Evolutionary conservation across 2,329 filamentous ascomycete genomes (phyloP).

Genomic region (Trichoderma atroviride): DNA sequence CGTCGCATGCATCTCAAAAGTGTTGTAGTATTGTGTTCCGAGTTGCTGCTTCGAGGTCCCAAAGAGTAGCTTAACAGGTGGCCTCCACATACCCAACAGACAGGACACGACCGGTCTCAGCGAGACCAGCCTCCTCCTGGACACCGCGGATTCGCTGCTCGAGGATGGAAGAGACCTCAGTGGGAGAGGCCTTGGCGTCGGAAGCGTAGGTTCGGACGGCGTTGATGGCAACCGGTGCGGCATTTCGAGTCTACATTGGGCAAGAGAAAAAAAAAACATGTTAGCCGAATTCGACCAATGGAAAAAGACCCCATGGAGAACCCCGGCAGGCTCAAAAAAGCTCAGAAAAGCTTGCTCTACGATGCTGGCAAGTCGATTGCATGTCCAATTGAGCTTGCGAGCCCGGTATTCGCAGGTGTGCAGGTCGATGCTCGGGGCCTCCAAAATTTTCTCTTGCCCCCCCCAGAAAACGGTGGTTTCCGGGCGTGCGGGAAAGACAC

Average conservation of each 20-base stretch:
- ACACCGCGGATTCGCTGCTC: constrained; percentile 99
- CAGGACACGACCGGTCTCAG: constrained; percentile 98
- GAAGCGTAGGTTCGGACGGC: constrained; percentile 83
- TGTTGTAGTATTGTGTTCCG: not conserved
- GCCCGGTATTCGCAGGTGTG: constrained; percentile 37
- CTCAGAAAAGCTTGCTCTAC: constrained; percentile 38
- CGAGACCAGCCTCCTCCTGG: constrained; percentile 92
- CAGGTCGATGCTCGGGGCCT: constrained; percentile 40
- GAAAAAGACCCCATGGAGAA: constrained; percentile 18
- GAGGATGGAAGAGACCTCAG: constrained; percentile 98
- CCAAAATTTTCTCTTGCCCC: constrained; percentile 31
- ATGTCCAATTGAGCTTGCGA: constrained; percentile 43
- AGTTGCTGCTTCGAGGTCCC: constrained; percentile 2
- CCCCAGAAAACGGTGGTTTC: constrained; percentile 36
- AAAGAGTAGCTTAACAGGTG: not conserved
- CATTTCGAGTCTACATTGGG: constrained; percentile 74
- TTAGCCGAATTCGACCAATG: constrained; percentile 55
- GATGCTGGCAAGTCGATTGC: constrained; percentile 19
- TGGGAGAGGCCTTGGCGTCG: constrained; percentile 93
- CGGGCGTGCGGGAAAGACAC: constrained; percentile 56
- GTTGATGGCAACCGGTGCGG: constrained; percentile 76
- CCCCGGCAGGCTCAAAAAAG: constrained; percentile 37
- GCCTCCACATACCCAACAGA: constrained; percentile 86
- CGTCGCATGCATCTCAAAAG: constrained; percentile 15
- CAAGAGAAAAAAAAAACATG: constrained; percentile 51